A percentile compares a stretch with the other conserved stretches of the same genome.
These are phyloP conservation scores for Ogataea corticis DNA, from an alignment of 805 yeast species.

Conservation along the genomic window DNA sequence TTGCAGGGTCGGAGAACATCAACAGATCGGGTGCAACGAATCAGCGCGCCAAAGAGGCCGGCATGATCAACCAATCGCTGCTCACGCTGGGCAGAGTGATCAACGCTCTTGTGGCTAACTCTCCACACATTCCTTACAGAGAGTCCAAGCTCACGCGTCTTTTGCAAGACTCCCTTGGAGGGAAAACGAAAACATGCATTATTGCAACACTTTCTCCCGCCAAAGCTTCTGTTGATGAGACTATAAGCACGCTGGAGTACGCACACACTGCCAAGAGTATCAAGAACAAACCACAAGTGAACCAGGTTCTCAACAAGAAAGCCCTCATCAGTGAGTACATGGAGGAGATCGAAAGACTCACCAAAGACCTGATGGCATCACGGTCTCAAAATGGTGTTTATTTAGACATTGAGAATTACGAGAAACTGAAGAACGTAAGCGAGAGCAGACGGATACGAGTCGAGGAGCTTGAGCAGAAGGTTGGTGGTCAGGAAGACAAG, in stretches of 20 bases:
- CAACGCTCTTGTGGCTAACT: constrained; percentile 60
- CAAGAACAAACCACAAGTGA: constrained; percentile 68
- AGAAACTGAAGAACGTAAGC: constrained; percentile 39
- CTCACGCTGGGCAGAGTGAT: constrained; percentile 85
- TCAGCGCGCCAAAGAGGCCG: constrained; percentile 86
- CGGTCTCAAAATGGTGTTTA: constrained; percentile 68
- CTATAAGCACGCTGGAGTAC: constrained; percentile 81
- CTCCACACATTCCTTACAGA: constrained; percentile 77
- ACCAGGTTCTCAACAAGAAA: constrained; percentile 60
- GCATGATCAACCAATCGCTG: constrained; percentile 81
- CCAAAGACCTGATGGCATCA: constrained; percentile 62
- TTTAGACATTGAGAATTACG: constrained; percentile 53
- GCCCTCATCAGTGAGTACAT: constrained; percentile 53
- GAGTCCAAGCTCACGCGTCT: constrained; percentile 80
- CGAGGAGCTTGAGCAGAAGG: constrained; percentile 50
- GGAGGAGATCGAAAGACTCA: constrained; percentile 54
- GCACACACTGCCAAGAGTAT: constrained; percentile 86
- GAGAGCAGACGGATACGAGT: constrained; percentile 51
- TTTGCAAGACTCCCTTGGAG: constrained; percentile 84
- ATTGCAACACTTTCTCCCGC: constrained; percentile 91
- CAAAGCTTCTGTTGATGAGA: constrained; percentile 71
- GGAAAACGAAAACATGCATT: constrained; percentile 80
- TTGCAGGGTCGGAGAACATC: constrained; percentile 91
- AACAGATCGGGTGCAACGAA: constrained; percentile 81
- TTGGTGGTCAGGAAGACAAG: constrained; percentile 50